Evolutionary conservation across 805 yeast genomes (phyloP), one percentile per base, ranked within the genome.

Genomic region (Yamadazyma scolyti): DNA sequence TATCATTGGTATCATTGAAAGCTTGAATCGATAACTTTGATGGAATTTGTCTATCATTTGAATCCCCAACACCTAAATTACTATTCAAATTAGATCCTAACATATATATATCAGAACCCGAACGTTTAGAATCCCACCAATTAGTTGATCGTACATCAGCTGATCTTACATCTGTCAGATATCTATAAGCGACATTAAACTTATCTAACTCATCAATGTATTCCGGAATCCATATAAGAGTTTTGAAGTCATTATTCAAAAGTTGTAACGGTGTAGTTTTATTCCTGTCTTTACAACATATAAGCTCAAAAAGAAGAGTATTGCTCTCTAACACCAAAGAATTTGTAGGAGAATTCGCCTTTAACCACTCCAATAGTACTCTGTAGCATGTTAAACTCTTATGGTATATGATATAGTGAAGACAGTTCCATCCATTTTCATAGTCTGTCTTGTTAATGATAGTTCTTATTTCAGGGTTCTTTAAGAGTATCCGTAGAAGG

Each of bases 341-440:
- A 6, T 32, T 25, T 11, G 11, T 33, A 6, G 36, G 25, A 30
- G 25, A 31, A 2, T 22, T 17, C 21, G 37, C 9, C 20, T 30
- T 46, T 19, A 58, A 46, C 36, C 46, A 46, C 14, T 59, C 62
- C 16, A 61, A 29, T 13, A 65, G 33, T 2, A 51, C 53, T 31
- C 65, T 69, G 7, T 80, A 77, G 47, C 82, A 71, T 12, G 69
- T 48, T 24, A 80, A 56, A 33, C 80, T 65, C 20, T 77, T 82
- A 39, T 72, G 58, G 42, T 65, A 74, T 9, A 83, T 58, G 4
- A 87, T 75, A 37, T 77, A 73, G 53, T 89, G 96, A 17, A 89
- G 61, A 16, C 86, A 75, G 25, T 84, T 82, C 82, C 94, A 88
- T 2, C 86, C 82, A 48, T 75, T 85, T 54, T 88, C 96, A 31